phyloP scores from a whole-genome alignment of 108 stramenopile genomes.

The Mediolabrus comicus region DNA sequence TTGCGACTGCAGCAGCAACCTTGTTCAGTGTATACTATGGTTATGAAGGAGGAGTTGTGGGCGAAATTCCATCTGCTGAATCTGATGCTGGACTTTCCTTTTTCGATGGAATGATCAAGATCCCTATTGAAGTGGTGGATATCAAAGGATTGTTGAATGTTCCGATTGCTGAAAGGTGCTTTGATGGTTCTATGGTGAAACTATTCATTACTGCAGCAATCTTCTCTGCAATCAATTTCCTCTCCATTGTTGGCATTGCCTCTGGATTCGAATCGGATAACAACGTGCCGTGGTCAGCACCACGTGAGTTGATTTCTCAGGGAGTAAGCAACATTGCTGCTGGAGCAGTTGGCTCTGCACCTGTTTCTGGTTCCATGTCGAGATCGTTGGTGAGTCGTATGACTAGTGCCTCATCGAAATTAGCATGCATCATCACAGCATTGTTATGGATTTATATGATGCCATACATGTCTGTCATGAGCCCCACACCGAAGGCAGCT shows the following conservation, averaged over 20 bases:
- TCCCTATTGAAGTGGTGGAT: constrained; percentile 71
- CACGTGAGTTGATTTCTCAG: constrained; percentile 77
- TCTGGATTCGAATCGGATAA: constrained; percentile 81
- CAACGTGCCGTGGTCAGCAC: constrained; percentile 71
- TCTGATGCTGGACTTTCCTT: constrained; percentile 66
- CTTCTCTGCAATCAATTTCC: constrained; percentile 83
- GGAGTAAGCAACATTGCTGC: constrained; percentile 72
- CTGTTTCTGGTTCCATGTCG: constrained; percentile 74
- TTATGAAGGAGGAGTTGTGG: constrained; percentile 75
- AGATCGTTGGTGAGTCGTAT: constrained; percentile 78
- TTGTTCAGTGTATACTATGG: constrained; percentile 55
- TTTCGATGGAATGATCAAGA: constrained; percentile 49
- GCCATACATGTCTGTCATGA: constrained; percentile 84
- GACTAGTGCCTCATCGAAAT: constrained; percentile 73
- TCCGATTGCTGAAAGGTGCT: constrained; percentile 58
- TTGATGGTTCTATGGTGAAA: constrained; percentile 57
- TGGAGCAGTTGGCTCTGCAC: constrained; percentile 69
- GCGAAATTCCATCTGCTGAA: constrained; percentile 70
- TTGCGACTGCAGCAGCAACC: constrained; percentile 71
- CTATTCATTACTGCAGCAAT: constrained; percentile 56
- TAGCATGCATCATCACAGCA: constrained; percentile 73
- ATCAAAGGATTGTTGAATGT: constrained; percentile 52
- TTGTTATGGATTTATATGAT: constrained; percentile 73
- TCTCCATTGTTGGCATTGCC: constrained; percentile 75
- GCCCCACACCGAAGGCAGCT: constrained; percentile 72